Evolutionary conservation across 768 basidiomycete species (phyloP).

Genomic region (Mycena polygramma): DNA sequence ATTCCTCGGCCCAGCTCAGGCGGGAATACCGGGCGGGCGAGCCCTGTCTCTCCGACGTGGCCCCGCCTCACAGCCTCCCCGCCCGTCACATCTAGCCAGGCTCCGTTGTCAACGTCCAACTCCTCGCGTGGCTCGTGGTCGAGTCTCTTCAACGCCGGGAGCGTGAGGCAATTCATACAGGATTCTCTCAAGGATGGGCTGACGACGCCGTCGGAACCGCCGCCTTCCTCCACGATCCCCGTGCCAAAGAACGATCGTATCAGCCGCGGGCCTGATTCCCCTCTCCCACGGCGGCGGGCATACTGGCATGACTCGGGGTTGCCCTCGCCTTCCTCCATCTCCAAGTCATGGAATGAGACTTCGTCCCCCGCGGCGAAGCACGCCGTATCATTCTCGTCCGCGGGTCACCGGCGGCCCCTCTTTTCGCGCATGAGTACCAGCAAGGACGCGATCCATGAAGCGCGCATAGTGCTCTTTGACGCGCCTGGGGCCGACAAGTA

Average conservation of each 20-base stretch:
- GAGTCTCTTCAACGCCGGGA: conserved; percentile 77
- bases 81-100: conserved; percentile 52
- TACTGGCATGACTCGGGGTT: conserved; percentile 43
- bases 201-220: conserved; percentile 53
- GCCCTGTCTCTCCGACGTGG: conserved; percentile 65
- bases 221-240: conserved; percentile 37
- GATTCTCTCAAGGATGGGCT: conserved; percentile 63
- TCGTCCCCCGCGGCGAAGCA: conserved; percentile 48
- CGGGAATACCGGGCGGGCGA: conserved; percentile 47
- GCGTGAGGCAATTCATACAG: conserved; percentile 76
- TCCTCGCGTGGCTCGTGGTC: conserved; percentile 88
- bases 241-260: conserved; percentile 44
- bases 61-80: conserved; percentile 59
- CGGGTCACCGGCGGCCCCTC: conserved; percentile 55
- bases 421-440: conserved; percentile 57
- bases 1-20: conserved; percentile 51
- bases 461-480: conserved; percentile 53
- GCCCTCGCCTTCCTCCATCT: conserved; percentile 48
- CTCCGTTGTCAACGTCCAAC: conserved; percentile 59
- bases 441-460: conserved; percentile 46
- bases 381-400: conserved; percentile 58
- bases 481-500: conserved; percentile 36
- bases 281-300: conserved; percentile 42
- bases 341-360: conserved; percentile 72
- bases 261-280: conserved; percentile 44